Evolutionary conservation across 345 rosid species (phyloP), one percentile per base, ranked within the genome.

Genomic region (Hypericum androsaemum): DNA sequence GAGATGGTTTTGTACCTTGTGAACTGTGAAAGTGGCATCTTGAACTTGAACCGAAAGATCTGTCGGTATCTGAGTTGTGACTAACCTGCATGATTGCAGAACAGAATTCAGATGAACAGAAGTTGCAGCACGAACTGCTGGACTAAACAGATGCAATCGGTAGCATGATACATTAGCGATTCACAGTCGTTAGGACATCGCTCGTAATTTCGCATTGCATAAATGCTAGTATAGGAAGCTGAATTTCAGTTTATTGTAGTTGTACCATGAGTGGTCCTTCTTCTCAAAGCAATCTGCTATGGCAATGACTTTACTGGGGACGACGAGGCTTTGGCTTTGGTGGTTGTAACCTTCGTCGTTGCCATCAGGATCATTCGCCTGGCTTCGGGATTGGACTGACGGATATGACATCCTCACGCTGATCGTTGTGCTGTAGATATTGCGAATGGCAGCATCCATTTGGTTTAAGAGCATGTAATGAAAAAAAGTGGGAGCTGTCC

Each of bases 31-130:
- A 54, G 76, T 79, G 50, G 73, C 59, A 35, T 74, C 82, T 17
- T 80, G 75, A 11, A 87, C 77, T 66, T 80, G 85, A 63, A 87
- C 61, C 12, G 74, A 60, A 10, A 87, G 64, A 77, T 87, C 96
- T 42, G 81, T 68, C 36, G 85, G 89, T 41, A 80, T 76, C 58
- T 75, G 84, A 62, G 81, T 67, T 50, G 66, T 66, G 42, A 74
- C 79, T 51, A 70, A 76, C 84, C 98, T 86, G 75, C 75, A 62
- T n/a, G 60, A 64, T 52, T 41, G 46, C 58, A 38, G 65, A 38
- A 39, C 35, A 17, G 35, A 55, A 38, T 9, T 15, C 9, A 48
- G 9, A 22, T 7, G 54, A 57, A 13, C 46, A 36, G 4, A 43
- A 53, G 36, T 12, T 35, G 22, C 7, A 12, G 35, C 32, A 8